These are phyloP conservation scores for Penicillium hordei DNA, from an alignment of 2,329 filamentous ascomycete genomes.

Conservation along the genomic window DNA sequence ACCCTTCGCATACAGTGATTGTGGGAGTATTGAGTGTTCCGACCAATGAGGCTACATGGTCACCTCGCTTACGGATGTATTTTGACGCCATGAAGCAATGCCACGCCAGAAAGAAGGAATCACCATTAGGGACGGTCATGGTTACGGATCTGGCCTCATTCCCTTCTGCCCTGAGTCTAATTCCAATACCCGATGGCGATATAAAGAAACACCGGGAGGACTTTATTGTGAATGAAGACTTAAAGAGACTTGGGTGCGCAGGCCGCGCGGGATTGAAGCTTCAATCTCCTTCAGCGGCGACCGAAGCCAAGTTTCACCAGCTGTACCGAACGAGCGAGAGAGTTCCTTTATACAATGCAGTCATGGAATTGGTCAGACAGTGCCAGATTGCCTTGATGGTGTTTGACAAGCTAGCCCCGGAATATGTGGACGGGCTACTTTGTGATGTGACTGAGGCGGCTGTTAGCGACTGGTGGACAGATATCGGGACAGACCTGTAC, in stretches of 20 bases:
- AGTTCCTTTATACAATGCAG: conserved; percentile 72
- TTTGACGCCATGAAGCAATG: conserved; percentile 83
- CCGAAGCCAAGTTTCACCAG: conserved; percentile 86
- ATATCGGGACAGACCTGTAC: conserved; percentile 88
- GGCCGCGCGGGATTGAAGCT: conserved; percentile 84
- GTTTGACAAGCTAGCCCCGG: conserved; percentile 81
- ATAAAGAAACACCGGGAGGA: conserved; percentile 73
- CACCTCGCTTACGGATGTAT: conserved; percentile 73
- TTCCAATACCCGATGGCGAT: conserved; percentile 83
- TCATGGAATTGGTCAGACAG: conserved; percentile 84
- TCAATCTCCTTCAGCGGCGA: conserved; percentile 73
- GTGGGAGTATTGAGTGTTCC: conserved; percentile 81
- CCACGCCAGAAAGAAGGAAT: conserved; percentile 80
- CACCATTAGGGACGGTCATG: conserved; percentile 80
- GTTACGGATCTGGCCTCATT: conserved; percentile 92
- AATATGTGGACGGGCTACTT: conserved; percentile 86
- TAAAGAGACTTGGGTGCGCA: conserved; percentile 90
- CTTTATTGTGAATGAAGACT: conserved; percentile 91
- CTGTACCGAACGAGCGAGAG: conserved; percentile 85
- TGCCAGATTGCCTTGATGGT: conserved; percentile 86
- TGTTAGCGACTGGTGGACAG: conserved; percentile 93
- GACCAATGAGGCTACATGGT: conserved; percentile 76
- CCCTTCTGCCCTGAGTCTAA: conserved; percentile 88
- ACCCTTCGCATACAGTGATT: conserved; percentile 72
- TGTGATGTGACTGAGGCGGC: conserved; percentile 92